Base-by-base conservation (phyloP, 1,284 basidiomycete species). In the Waitea zeae region DNA sequence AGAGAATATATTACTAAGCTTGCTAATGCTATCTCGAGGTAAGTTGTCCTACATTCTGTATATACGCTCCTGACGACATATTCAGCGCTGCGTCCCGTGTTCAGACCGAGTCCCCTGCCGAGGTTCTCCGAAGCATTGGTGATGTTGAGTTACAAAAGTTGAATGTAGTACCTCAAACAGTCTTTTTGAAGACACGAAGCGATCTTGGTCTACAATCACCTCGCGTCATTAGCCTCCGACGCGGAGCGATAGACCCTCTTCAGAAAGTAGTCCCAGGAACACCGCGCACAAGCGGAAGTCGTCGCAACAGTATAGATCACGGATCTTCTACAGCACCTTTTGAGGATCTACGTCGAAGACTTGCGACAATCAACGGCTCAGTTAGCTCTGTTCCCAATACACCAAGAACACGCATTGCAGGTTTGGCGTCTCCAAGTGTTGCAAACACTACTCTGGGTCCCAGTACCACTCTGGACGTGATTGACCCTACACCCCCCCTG, bases 111-210 rank as follows among this genome's bases (percentile, higher is more conserved):
- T 62, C 59, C 20, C 75, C 79, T 43, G 54, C 66, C 0, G 75
- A 75, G 18, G 65, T 64, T 37, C 65, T 83, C 3, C 77, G 79
- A 46, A 66, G 72, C 6, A 71, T 64, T 7, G 65, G 65, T 7
- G 68, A 74, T 26, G 62, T 84, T 20, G 79, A 82, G 43, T 58
- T 86, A 28, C 76, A 82, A 51, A 83, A 86, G 49, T 67, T 92
- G 29, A 77, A 81, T 3, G 81, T 96, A n/a, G 84, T 90, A 0
- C 89, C 89, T 4, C 88, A 89, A 41, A 98, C 92, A 0, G 82
- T 98, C 15, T 97, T 99, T 56, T 65, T 98, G 44, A 86, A 75
- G 42, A 53, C 65, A 4, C 58, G 65, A 18, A 49, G 58, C 3
- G 70, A 72, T 3, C 36, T 50, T 13, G 36, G 46, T 2, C 43